These are phyloP conservation scores for Annulohypoxylon nitens DNA, from an alignment of 495 filamentous ascomycete species.

Conservation along the genomic window DNA sequence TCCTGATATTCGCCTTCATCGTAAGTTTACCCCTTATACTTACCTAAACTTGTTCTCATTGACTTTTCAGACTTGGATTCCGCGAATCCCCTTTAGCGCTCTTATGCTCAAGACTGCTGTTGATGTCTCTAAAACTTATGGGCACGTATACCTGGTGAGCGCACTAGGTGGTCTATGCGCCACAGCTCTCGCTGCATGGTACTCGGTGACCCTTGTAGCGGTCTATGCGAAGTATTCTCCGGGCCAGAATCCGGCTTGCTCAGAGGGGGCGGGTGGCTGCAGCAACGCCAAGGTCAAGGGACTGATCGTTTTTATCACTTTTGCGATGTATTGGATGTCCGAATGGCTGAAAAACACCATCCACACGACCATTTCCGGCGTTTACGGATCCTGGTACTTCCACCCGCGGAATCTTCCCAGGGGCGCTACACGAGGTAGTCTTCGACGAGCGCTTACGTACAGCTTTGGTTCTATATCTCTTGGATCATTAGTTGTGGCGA, in stretches of 20 bases:
- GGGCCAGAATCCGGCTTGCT: conserved; percentile 75
- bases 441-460: conserved; percentile 83
- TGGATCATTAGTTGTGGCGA: conserved; percentile 85
- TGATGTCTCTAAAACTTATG: conserved; percentile 84
- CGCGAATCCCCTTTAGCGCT: conserved; percentile 87
- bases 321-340: conserved; percentile 91
- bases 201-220: conserved; percentile 68
- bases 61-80: conserved; percentile 78
- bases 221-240: conserved; percentile 88
- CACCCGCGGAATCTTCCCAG: conserved; percentile 72
- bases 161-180: conserved; percentile 81
- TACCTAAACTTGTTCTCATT: background rate
- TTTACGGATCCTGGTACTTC: conserved; percentile 96
- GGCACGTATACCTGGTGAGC: conserved; percentile 89
- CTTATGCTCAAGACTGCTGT: conserved; percentile 90
- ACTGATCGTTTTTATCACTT: conserved; percentile 86
- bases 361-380: conserved; percentile 86
- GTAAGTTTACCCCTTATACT: conserved; percentile 19
- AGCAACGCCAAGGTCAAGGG: conserved; percentile 82
- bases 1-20: conserved; percentile 64
- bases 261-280: conserved; percentile 73
- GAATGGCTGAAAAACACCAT: conserved; percentile 94
- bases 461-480: conserved; percentile 92
- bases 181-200: conserved; percentile 78
- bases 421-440: conserved; percentile 80